phyloP scores from a whole-genome alignment of 805 yeast genomes.

The Sugiyamaella lignohabitans region DNA sequence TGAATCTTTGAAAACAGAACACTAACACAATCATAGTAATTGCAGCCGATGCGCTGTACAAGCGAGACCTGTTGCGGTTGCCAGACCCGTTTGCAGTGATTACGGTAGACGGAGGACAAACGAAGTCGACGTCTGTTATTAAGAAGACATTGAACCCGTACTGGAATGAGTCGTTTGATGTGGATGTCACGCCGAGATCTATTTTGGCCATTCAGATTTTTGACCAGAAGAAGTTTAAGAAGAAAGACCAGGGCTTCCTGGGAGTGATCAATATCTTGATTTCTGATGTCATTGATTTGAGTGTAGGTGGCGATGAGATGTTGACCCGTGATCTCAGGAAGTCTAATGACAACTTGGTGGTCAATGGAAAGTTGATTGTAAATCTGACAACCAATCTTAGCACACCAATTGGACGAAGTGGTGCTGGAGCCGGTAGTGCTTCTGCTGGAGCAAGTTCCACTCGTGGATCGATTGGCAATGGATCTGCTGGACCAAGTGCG shows the following conservation, averaged over 20 bases:
- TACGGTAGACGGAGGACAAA: constrained; percentile 96
- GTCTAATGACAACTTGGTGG: constrained; percentile 85
- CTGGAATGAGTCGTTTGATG: constrained; percentile 91
- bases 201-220: constrained; percentile 89
- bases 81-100: constrained; percentile 98
- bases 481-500: background rate
- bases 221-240: constrained; percentile 95
- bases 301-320: constrained; percentile 52
- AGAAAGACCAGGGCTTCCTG: constrained; percentile 95
- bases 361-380: constrained; percentile 85
- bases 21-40: constrained; percentile 40
- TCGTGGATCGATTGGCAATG: background rate
- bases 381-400: constrained; percentile 32
- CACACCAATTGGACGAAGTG: constrained; percentile 19
- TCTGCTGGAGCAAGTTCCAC: constrained; percentile 19
- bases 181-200: constrained; percentile 68
- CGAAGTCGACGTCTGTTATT: constrained; percentile 89
- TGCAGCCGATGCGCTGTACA: constrained; percentile 93
- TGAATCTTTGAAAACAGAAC: too few species aligned
- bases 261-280: constrained; percentile 92
- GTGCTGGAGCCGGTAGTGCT: constrained; percentile 14
- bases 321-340: constrained; percentile 87
- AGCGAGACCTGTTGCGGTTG: constrained; percentile 86
- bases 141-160: constrained; percentile 93
- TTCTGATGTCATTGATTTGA: constrained; percentile 73